phyloP scores from a whole-genome alignment of 2,329 filamentous ascomycete species.

The Xylaria sp. region DNA sequence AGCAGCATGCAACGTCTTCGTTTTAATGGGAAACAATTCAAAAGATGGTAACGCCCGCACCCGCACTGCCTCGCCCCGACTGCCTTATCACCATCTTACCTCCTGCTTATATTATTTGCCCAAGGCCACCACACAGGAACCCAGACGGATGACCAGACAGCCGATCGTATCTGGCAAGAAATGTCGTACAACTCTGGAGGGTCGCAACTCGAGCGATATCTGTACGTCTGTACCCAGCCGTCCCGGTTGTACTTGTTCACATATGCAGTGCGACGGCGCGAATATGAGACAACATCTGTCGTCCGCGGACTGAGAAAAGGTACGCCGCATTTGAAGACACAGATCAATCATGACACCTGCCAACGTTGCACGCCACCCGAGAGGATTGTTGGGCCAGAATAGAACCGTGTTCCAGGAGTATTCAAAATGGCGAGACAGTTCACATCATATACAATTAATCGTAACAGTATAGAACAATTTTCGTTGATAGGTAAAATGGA shows the following conservation, averaged over 20 bases:
- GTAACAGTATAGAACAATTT: background rate
- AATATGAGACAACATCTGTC: slow-evolving; percentile 44
- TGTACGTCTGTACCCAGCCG: slow-evolving; percentile 46
- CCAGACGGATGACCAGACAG: slow-evolving; percentile 2
- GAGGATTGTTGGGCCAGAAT: background rate
- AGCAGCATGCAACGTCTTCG: background rate
- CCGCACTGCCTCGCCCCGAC: slow-evolving; percentile 10
- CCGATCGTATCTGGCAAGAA: slow-evolving; percentile 23
- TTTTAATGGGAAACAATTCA: background rate
- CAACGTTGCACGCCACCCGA: slow-evolving; percentile 12
- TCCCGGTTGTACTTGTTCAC: slow-evolving; percentile 45
- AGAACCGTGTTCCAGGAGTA: slow-evolving; percentile 7
- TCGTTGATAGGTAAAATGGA: background rate
- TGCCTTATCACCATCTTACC: slow-evolving; percentile 12
- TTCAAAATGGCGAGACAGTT: background rate
- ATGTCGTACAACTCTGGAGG: slow-evolving; percentile 39
- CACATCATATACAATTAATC: background rate
- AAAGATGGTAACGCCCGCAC: slow-evolving; percentile 12
- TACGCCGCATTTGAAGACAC: slow-evolving; percentile 26
- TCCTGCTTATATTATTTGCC: slow-evolving; percentile 9
- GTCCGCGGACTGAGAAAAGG: slow-evolving; percentile 25
- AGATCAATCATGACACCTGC: slow-evolving; percentile 10
- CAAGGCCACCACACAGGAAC: background rate
- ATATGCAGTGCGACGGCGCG: slow-evolving; percentile 44
- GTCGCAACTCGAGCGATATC: slow-evolving; percentile 44